Base-by-base conservation (phyloP, 371 early-diverging fungal genomes). In the Circinella minor region DNA sequence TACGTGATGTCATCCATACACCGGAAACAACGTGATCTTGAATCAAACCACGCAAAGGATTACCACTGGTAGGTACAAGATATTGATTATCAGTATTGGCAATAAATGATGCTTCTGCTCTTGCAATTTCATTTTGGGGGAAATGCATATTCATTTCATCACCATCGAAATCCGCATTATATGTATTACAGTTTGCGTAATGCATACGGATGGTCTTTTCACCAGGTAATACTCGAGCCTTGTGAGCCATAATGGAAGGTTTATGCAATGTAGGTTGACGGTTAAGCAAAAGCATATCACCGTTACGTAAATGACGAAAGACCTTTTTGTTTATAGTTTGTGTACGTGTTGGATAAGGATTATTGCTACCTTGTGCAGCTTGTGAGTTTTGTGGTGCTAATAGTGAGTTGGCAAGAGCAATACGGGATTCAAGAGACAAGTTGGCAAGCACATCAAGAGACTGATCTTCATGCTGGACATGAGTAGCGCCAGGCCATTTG, bases 81-180 rank as follows among this genome's bases (percentile, higher is more conserved):
- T 99, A 99, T 83, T 99, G 99, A 71, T 92, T 87, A 77, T 99
- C 99, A 5, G 96, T 99, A 65, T 94, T 94, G 68, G 96, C 97
- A 71, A 99, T 96, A 72, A 96, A 77, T 72, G 92, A 87, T 46
- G 98, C 98, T 84, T 99, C 99, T 37, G 99, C 94, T 63, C 97
- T 90, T 14, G 98, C 97, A 61, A 96, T 84, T 82, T 98, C 96
- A 81, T 94, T 96, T 84, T 99, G 99, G 46, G 99, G 99, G 77
- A 99, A 99, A 85, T 99, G 99, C 73, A 99, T 92, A 84, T 99
- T 99, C 99, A 99, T 99, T 85, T 99, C 99, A 85, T 99, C 99
- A 78, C 99, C 99, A 83, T 99, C 99, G 85, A 99, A 99, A 90
- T 99, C 99, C 68, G 99, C 99, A 81, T 99, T 99, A 77, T 96